Base-by-base conservation (phyloP, 495 filamentous ascomycete species). In the Trichoderma orchidacearum region DNA sequence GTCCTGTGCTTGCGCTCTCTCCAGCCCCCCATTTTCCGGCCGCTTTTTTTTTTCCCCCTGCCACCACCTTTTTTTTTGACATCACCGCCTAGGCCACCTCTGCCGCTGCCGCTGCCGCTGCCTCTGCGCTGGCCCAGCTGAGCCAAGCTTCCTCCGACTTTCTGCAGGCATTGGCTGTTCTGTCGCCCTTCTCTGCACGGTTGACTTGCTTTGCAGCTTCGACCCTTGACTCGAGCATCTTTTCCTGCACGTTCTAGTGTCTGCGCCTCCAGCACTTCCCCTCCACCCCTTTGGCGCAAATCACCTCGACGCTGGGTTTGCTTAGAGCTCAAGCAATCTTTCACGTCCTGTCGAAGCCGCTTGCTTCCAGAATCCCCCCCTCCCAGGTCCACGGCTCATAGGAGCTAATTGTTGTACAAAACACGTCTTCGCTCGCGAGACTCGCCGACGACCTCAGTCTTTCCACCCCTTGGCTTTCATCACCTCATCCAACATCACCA, bases 401-500 rank as follows among this genome's bases (percentile, higher is more conserved):
- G n/a, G n/a, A n/a, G n/a, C n/a, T n/a, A n/a, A n/a, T n/a, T n/a
- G n/a, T n/a, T n/a, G n/a, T n/a, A n/a, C n/a, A n/a, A n/a, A n/a
- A n/a, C n/a, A n/a, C n/a, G n/a, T n/a, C n/a, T 27, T 48, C 21
- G 8, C 18, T 23, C 9, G 27, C 41, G 6, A 27, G 11, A 6
- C 41, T 23, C 21, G 18, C n/a, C 41, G 41, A 27, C 41, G 21
- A 48, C 21, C 41, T 6, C 18, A 23, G 8, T 6, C 41, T n/a
- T n/a, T n/a, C n/a, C n/a, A n/a, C 21, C 21, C 18, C 27, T 7
- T 48, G 41, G 41, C n/a, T 13, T 27, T 41, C 30, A n/a, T 48
- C 23, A 35, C 32, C 53, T 29, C 25, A 7, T 34, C 28, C 52
- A 55, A 30, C 56, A 61, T 64, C 69, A 68, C 69, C 67, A 67